Base-by-base conservation (phyloP, 2,329 filamentous ascomycete genomes). In the Laburnicola sp. region DNA sequence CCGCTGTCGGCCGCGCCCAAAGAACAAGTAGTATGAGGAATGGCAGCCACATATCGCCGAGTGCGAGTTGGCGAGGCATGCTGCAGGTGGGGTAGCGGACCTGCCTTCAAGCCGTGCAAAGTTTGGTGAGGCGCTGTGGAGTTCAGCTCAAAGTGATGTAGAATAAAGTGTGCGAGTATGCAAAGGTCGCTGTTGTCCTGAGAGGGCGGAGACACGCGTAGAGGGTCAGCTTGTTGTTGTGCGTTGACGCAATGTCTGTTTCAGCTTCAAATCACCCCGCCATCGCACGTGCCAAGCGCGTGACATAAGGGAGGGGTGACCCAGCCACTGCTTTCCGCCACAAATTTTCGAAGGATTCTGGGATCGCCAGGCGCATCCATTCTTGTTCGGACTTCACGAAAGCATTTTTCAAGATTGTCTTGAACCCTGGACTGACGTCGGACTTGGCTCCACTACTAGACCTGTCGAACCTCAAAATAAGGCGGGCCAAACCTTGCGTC, bases 1-100 rank as follows among this genome's bases (percentile, higher is more conserved):
- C 90, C 60, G 87, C 79, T 31, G 84, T 82, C 16, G 88, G 88
- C 54, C 80, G 80, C 47, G 86, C 83, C 65, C 90, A 83, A 62
- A 91, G 77, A 60, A 93, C 75, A 59, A 90, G 62, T 9, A 80
- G 61, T 30, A 78, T 51, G 45, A 74, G 62, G 58, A 72, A 73
- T 52, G 74, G 66, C 41, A 74, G 67, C 58, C 74, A 67, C 28
- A 76, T 35, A 30, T 45, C 43, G 43, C 43, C 31, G 43, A 45
- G 37, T 30, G 43, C 26, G 26, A 45, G 43, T 38, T 45, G 43
- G 43, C 43, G 43, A 45, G 43, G 34, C 43, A 45, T 45, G 35
- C 7, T 45, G 32, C 28, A 30, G 26, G 34, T 23, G 43, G 31
- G 32, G 43, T 31, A 36, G 42, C 42, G 42, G 22, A 45, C 43